phyloP scores from a whole-genome alignment of 2,329 filamentous ascomycete genomes.

The Cercospora zeae-maydis region DNA sequence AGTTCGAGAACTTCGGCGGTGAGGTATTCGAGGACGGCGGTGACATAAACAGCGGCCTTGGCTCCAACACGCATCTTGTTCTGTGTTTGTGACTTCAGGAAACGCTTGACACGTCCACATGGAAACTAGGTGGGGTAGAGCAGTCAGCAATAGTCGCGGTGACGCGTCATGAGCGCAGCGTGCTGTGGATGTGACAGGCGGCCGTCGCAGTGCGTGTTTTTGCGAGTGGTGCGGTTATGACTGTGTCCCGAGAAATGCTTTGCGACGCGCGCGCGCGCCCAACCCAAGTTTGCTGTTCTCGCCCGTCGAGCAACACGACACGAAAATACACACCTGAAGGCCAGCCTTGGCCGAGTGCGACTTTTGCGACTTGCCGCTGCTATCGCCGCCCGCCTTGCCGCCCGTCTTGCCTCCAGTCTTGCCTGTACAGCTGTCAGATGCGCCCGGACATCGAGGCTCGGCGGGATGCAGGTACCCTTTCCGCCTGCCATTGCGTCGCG shows the following conservation, averaged over 20 bases:
- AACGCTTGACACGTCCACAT: conserved; percentile 99
- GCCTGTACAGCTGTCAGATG: conserved; percentile 41
- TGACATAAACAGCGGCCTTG: conserved; percentile 97
- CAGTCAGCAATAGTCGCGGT: conserved; percentile 27
- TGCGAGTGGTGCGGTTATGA: conserved; percentile 5
- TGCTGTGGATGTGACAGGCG: not conserved
- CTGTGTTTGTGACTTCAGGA: conserved; percentile 98
- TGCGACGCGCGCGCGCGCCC: conserved; percentile 30
- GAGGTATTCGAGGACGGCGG: conserved; percentile 96
- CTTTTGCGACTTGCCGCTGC: conserved; percentile 84
- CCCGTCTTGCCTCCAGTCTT: conserved; percentile 80
- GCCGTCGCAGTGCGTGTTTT: conserved; percentile 4
- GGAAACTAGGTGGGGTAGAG: conserved; percentile 67
- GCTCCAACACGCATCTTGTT: conserved; percentile 99
- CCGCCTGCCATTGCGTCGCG: conserved; percentile 65
- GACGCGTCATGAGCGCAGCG: conserved; percentile 6
- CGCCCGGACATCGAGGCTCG: conserved; percentile 17
- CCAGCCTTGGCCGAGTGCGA: conserved; percentile 90
- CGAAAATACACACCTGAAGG: conserved; percentile 73
- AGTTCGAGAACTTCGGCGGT: conserved; percentile 98
- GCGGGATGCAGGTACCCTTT: conserved; percentile 71
- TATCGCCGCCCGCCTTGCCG: conserved; percentile 67
- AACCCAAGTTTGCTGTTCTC: conserved; percentile 19
- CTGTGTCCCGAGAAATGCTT: conserved; percentile 22
- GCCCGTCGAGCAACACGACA: not conserved